Evolutionary conservation across 139 green algal genomes (phyloP).

Genomic region (Haematococcus lacustris): DNA sequence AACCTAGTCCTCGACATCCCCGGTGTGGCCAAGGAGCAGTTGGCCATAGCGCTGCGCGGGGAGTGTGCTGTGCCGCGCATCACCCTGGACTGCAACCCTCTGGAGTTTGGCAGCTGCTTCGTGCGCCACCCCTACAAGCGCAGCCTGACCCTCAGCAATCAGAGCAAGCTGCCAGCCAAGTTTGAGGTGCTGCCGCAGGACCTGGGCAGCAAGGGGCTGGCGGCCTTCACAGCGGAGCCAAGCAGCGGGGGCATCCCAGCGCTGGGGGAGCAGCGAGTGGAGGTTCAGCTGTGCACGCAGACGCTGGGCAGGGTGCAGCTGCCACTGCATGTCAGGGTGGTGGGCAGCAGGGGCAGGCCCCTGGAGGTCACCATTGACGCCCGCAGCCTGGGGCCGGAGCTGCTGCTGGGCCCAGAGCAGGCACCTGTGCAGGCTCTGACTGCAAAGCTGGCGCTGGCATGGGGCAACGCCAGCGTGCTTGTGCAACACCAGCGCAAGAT

Average conservation of each 20-base stretch:
- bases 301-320: slow-evolving; percentile 65
- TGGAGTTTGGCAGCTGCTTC: slow-evolving; percentile 71
- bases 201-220: slow-evolving; percentile 41
- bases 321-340: slow-evolving; percentile 48
- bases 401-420: slow-evolving; percentile 19
- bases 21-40: slow-evolving; percentile 21
- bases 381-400: slow-evolving; percentile 46
- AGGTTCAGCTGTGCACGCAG: slow-evolving; percentile 46
- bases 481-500: neutral
- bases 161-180: slow-evolving; percentile 69
- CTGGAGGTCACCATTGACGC: slow-evolving; percentile 58
- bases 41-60: slow-evolving; percentile 37
- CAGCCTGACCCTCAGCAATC: slow-evolving; percentile 37
- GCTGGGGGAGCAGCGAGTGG: slow-evolving; percentile 18
- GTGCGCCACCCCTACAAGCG: slow-evolving; percentile 58
- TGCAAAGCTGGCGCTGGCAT: neutral
- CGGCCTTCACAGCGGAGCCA: slow-evolving; percentile 42
- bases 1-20: slow-evolving; percentile 60
- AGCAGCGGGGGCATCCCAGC: slow-evolving; percentile 46
- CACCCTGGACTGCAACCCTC: slow-evolving; percentile 20
- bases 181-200: slow-evolving; percentile 64
- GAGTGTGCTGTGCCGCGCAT: slow-evolving; percentile 68
- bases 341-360: slow-evolving; percentile 42
- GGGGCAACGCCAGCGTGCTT: neutral
- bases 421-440: neutral